Evolutionary conservation across 2,329 filamentous ascomycete genomes (phyloP), one percentile per base, ranked within the genome.

Genomic region (Diaporthe helianthi): DNA sequence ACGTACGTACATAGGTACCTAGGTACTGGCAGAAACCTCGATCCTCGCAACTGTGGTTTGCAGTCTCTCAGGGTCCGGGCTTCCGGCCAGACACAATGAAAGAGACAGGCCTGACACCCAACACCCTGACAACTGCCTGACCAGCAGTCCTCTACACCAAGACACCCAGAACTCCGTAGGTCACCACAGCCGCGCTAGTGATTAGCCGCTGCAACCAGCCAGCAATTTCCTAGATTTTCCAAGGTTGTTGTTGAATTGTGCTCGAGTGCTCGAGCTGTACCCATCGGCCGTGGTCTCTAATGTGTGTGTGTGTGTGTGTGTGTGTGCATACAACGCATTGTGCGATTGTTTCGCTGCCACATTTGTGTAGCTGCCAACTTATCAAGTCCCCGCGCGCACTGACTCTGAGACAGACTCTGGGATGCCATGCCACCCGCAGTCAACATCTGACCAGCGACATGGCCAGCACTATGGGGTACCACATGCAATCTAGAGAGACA

Each of bases 141-240:
- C 36, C 36, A 58, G 36, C 24, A 12, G 8, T 26, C 53, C 15
- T 31, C 52, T 10, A 10, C 8, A 10, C 31, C 31, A 33, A 10
- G 31, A 10, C 31, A 33, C 3, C 31, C 31, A 33, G 31, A 10
- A n/a, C n/a, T n/a, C n/a, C n/a, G 8, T 38, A 55, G 3, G 36
- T 41, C 54, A 44, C 36, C 54, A 41, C 24, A 61, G 58, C 58
- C 58, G 41, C 58, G 58, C 58, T 63, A 63, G 58, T 26, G n/a
- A 19, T 29, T 63, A 63, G 58, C 58, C 58, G 58, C 58, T 63
- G 44, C 29, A 63, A 63, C 58, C 58, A 61, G 58, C 58, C 41
- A 63, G 58, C 58, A 63, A 46, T 63, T 63, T 63, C 41, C 41
- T 49, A 49, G 44, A 49, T 49, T 49, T 63, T 49, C 36, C 55